These are phyloP conservation scores for Stephanodiscus minutulus DNA, from an alignment of 108 stramenopile species.

Conservation along the genomic window DNA sequence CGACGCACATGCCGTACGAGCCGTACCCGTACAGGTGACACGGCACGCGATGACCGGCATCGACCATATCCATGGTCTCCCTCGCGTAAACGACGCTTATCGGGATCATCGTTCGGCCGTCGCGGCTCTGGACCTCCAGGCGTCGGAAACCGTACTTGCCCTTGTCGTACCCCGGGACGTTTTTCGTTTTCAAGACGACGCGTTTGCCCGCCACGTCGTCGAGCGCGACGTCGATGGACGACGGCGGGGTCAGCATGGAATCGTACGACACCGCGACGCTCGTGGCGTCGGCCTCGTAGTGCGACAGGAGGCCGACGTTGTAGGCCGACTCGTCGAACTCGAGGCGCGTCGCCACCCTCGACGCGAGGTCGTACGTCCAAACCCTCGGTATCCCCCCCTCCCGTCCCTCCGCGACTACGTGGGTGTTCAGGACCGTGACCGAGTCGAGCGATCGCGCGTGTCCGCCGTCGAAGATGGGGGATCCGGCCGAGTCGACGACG, in stretches of 20 bases:
- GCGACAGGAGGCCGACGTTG: constrained; percentile 59
- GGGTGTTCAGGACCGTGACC: constrained; percentile 53
- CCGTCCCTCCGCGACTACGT: constrained; percentile 63
- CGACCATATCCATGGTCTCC: constrained; percentile 70
- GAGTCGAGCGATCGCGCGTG: constrained; percentile 47
- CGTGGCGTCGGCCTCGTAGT: constrained; percentile 72
- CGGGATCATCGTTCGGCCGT: constrained; percentile 81
- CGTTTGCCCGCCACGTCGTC: constrained; percentile 50
- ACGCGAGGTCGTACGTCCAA: constrained; percentile 52
- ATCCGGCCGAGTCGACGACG: constrained; percentile 31
- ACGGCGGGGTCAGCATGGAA: constrained; percentile 77
- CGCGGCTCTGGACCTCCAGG: constrained; percentile 64
- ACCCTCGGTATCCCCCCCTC: constrained; percentile 66
- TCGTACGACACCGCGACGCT: constrained; percentile 78
- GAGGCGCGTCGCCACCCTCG: constrained; percentile 27
- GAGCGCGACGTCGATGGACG: constrained; percentile 59
- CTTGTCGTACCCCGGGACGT: constrained; percentile 87
- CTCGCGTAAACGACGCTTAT: constrained; percentile 80
- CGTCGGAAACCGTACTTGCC: constrained; percentile 72
- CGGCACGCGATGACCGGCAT: constrained; percentile 46
- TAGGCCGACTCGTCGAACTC: constrained; percentile 82
- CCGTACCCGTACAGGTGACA: constrained; percentile 92
- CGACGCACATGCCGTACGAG: constrained; percentile 83
- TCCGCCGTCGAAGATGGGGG: constrained; percentile 63
- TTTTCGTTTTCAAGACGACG: constrained; percentile 69